phyloP scores from a whole-genome alignment of 768 basidiomycete genomes.

The Lanmaoa rubissima region DNA sequence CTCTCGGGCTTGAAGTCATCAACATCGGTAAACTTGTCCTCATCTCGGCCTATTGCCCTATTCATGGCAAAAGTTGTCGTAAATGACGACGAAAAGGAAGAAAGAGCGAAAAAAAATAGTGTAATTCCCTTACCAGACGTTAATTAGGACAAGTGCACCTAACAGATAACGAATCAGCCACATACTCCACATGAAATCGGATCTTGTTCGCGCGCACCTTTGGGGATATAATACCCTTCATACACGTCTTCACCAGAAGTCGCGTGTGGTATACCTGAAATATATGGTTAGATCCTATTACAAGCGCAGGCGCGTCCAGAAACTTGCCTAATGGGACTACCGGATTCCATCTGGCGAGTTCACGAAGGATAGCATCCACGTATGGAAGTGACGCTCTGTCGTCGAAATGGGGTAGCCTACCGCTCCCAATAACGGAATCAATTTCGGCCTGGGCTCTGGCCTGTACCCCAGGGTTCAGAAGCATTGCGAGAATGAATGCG shows the following conservation, averaged over 20 bases:
- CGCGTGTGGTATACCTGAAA: conserved; percentile 26
- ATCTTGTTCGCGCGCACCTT: conserved; percentile 24
- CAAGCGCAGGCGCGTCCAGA: background rate
- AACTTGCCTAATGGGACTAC: conserved; percentile 24
- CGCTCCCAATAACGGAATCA: conserved; percentile 24
- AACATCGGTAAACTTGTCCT: conserved; percentile 12
- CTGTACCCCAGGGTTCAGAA: conserved; percentile 28
- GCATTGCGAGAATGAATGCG: conserved; percentile 29
- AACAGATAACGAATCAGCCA: background rate
- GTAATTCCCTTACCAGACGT: conserved; percentile 31
- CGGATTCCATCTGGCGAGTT: conserved; percentile 31
- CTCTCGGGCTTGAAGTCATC: conserved; percentile 30
- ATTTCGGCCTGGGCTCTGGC: conserved; percentile 25
- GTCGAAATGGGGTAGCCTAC: conserved; percentile 25
- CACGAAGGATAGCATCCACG: conserved; percentile 40
- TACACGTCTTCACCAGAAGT: conserved; percentile 25
- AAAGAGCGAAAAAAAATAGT: too few relatives aligned
- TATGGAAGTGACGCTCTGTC: conserved; percentile 37
- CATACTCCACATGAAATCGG: background rate
- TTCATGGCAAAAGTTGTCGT: background rate
- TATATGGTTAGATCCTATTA: background rate
- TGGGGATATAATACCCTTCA: conserved; percentile 41
- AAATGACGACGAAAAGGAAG: background rate
- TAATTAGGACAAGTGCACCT: conserved; percentile 34
- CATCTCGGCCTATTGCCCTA: conserved; percentile 28